phyloP scores from a whole-genome alignment of 352 stramenopile species.

The Phytopythium oedochilum region DNA sequence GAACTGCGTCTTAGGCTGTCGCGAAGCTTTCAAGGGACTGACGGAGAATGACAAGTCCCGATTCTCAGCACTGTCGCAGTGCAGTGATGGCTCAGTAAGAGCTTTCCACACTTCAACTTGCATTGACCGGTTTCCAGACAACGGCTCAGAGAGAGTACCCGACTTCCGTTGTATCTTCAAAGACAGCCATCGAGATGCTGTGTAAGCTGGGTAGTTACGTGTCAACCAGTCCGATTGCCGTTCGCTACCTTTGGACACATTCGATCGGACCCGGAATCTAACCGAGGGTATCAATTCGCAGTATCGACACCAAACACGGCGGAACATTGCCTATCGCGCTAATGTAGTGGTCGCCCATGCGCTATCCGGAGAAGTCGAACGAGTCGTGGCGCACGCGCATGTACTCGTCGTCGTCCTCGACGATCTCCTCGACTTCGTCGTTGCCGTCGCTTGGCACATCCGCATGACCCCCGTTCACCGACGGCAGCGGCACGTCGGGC shows the following conservation, averaged over 20 bases:
- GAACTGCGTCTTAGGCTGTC: background rate
- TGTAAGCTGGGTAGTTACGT: too few species aligned
- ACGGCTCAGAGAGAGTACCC: too few species aligned
- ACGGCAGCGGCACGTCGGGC: background rate
- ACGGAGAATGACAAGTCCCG: too few species aligned
- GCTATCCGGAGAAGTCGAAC: slow-evolving; percentile 67
- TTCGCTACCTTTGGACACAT: too few species aligned
- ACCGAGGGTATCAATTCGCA: background rate
- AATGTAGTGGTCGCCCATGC: background rate
- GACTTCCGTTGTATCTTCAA: too few species aligned
- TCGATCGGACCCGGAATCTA: too few species aligned
- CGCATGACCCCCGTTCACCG: slow-evolving; percentile 7
- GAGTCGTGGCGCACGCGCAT: slow-evolving; percentile 44
- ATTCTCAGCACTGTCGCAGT: background rate
- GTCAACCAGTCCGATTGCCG: too few species aligned
- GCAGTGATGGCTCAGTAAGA: background rate
- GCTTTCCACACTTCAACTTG: background rate
- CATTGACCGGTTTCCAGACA: too few species aligned
- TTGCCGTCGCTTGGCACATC: slow-evolving; percentile 3
- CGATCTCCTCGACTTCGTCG: slow-evolving; percentile 27
- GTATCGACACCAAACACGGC: background rate
- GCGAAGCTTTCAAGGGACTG: background rate
- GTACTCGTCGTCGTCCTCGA: slow-evolving; percentile 47
- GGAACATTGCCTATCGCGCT: background rate
- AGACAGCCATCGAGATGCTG: too few species aligned